Conservation (phyloP, 345 rosid genomes). For the Syzygium grande region DNA sequence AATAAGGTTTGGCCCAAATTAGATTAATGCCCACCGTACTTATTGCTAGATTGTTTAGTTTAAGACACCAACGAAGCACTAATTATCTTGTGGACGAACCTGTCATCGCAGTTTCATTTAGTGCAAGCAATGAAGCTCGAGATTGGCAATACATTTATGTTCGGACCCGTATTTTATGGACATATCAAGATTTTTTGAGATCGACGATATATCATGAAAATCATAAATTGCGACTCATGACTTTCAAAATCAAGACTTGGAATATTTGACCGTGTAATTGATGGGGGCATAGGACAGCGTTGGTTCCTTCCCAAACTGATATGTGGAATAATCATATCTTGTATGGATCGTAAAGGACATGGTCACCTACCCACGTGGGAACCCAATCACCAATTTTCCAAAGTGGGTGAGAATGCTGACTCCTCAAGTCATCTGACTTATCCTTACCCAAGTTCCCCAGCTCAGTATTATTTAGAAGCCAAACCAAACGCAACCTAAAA, state of each 20-base stretch:
- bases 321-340: background rate
- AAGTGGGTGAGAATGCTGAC: background rate
- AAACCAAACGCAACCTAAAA: too few species aligned
- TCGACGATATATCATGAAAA: background rate
- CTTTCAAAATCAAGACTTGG: background rate
- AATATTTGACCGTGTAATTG: background rate
- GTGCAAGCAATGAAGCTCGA: background rate
- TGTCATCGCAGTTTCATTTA: background rate
- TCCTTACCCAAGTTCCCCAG: background rate
- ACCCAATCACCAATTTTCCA: background rate
- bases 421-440: background rate
- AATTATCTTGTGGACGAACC: accelerated
- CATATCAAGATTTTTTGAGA: background rate
- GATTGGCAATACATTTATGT: background rate
- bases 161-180: background rate
- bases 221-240: background rate
- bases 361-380: background rate
- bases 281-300: background rate
- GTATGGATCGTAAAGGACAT: background rate
- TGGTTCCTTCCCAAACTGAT: background rate
- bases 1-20: background rate
- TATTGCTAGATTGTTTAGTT: background rate
- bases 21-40: too few species aligned
- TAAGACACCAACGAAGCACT: background rate
- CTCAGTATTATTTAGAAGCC: too few species aligned